Evolutionary conservation across 1,284 basidiomycete genomes (phyloP), one percentile per base, ranked within the genome.

Genomic region (Mycena sp.): DNA sequence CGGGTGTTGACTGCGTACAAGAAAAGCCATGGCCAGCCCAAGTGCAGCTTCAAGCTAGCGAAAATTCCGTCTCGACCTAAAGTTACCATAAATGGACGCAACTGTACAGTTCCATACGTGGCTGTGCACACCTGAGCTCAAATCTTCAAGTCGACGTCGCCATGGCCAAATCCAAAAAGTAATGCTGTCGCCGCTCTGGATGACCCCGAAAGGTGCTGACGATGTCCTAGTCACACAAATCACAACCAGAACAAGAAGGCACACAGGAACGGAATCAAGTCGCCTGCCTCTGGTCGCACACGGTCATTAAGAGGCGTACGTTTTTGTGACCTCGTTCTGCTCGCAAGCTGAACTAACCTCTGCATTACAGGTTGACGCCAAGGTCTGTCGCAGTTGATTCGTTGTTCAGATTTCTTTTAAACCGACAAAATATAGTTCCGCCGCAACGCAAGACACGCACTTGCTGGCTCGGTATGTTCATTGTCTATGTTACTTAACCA

Each of bases 261-360:
- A 74, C 97, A 99, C 87, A 90, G 93, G 71, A 99, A 99, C 85
- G 97, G 95, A 78, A 96, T 97, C 85, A 94, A 91, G 83, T 88
- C 84, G 79, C 90, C 93, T 61, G 82, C 86, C 80, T 87, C 87
- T 69, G 85, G 89, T 80, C 79, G 90, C 77, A 90, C 93, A 76
- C 87, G 91, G 69, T 96, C 94, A 62, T 78, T 95, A 84, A 95
- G 91, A 84, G 96, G 96, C 87, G 97, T 95, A 85, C 70, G 91
- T 90, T 23, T 43, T 25, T 9, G 7, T 28, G 6, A 7, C 29
- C 32, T 9, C 44, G 19, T 25, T 14, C 26, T 29, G 14, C 26
- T n/a, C 21, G 37, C 26, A 2, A 32, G 45, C 43, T 4, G 35
- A n/a, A n/a, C n/a, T n/a, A n/a, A n/a, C n/a, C n/a, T n/a, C 19